Evolutionary conservation across 2,329 filamentous ascomycete species (phyloP).

Genomic region (Colletotrichum sp.): DNA sequence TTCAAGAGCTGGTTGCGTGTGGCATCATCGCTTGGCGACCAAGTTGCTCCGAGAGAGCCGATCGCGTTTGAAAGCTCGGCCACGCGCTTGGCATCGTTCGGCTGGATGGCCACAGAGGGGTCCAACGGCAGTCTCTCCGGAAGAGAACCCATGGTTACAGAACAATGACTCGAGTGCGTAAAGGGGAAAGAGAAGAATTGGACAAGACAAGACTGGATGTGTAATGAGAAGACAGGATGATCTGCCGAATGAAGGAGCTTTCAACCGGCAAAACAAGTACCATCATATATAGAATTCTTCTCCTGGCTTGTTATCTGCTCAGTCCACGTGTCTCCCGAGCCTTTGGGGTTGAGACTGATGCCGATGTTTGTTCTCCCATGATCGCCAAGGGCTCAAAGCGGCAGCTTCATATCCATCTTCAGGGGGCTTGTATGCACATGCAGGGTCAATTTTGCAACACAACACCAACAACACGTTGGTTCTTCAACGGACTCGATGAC

Average conservation of each 20-base stretch:
- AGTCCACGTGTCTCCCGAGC: neutral
- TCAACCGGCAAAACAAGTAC: neutral
- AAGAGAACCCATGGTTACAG: neutral
- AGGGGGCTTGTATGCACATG: neutral
- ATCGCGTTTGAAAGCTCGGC: neutral
- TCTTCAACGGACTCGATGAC: neutral
- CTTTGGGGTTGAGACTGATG: neutral
- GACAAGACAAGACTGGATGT: too few species aligned
- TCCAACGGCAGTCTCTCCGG: neutral
- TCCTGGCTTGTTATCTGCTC: neutral
- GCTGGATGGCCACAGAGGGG: neutral
- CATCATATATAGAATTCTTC: neutral
- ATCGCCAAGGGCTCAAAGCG: neutral
- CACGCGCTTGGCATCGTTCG: neutral
- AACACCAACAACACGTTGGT: neutral
- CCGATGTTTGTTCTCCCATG: neutral
- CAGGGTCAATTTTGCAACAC: neutral
- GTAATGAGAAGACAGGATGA: neutral
- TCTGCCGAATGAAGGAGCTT: neutral
- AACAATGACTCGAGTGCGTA: neutral
- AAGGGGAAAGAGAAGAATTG: neutral
- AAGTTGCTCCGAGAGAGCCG: neutral
- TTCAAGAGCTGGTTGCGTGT: neutral
- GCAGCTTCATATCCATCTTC: neutral
- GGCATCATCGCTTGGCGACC: neutral